A percentile compares a stretch with the other conserved stretches of the same genome.
phyloP scores from a whole-genome alignment of 352 stramenopile genomes.

The Phytophthora megakarya region DNA sequence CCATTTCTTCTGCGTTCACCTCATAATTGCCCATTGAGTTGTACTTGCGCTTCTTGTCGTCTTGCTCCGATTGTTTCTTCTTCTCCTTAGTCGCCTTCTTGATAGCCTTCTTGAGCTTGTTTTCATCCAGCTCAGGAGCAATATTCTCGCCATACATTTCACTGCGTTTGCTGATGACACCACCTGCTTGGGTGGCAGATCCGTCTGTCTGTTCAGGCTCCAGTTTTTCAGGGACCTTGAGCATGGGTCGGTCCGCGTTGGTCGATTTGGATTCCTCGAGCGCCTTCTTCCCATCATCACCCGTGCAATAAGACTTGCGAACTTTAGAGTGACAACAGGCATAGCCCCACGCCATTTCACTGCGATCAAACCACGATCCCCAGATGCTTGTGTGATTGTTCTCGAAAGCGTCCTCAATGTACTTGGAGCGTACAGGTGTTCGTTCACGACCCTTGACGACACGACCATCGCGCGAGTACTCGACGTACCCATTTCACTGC shows the following conservation, averaged over 20 bases:
- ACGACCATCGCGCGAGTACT: slow-evolving; percentile 94
- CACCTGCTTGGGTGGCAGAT: slow-evolving; percentile 13
- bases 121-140: slow-evolving; percentile 69
- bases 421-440: slow-evolving; percentile 94
- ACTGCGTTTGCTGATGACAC: slow-evolving; percentile 64
- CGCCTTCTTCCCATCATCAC: slow-evolving; percentile 90
- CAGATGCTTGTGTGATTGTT: slow-evolving; percentile 98
- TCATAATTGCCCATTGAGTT: slow-evolving; percentile 92
- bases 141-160: slow-evolving; percentile 93
- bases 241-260: slow-evolving; percentile 57
- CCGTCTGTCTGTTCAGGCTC: slow-evolving; percentile 20
- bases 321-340: slow-evolving; percentile 96
- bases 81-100: slow-evolving; percentile 79
- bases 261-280: slow-evolving; percentile 79
- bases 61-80: slow-evolving; percentile 43
- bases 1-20: slow-evolving; percentile 96
- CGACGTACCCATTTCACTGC: too few species aligned
- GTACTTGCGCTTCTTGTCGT: slow-evolving; percentile 94
- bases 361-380: slow-evolving; percentile 97
- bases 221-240: slow-evolving; percentile 37
- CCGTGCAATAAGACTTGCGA: slow-evolving; percentile 96
- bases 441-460: slow-evolving; percentile 85
- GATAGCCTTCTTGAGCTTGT: slow-evolving; percentile 87
- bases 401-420: slow-evolving; percentile 96
- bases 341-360: slow-evolving; percentile 97